phyloP scores from a whole-genome alignment of 2,329 filamentous ascomycete species.

The Ceratocystis harringtonii region DNA sequence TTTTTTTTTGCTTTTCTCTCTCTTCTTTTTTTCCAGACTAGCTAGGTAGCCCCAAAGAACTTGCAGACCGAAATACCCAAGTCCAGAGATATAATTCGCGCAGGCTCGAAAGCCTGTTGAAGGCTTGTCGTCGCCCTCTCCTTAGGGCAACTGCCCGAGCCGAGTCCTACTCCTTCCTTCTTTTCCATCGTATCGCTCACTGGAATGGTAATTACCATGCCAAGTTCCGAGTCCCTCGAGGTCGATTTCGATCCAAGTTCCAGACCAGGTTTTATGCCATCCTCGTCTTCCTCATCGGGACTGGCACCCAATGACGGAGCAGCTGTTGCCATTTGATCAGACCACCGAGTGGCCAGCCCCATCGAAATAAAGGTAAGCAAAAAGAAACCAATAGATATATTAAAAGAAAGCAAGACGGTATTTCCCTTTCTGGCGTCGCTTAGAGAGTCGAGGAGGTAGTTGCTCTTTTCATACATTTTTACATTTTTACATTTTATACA shows the following conservation, averaged over 20 bases:
- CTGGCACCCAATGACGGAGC: neutral
- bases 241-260: neutral
- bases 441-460: neutral
- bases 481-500: too few relatives aligned
- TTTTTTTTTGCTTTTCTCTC: neutral
- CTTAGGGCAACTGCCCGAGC: neutral
- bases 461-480: neutral
- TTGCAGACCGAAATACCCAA: too few relatives aligned
- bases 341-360: neutral
- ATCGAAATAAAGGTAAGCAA: neutral
- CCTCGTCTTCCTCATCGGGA: neutral
- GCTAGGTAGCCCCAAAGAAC: neutral
- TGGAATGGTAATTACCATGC: neutral
- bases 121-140: neutral
- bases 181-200: neutral
- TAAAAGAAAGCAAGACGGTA: neutral
- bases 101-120: neutral
- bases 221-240: neutral
- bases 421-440: neutral
- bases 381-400: neutral
- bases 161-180: neutral
- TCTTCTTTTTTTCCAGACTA: neutral
- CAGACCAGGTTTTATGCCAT: neutral
- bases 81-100: neutral
- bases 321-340: neutral